Base-by-base conservation (phyloP, 306 rosid species). In the Trichosanthes truncata region DNA sequence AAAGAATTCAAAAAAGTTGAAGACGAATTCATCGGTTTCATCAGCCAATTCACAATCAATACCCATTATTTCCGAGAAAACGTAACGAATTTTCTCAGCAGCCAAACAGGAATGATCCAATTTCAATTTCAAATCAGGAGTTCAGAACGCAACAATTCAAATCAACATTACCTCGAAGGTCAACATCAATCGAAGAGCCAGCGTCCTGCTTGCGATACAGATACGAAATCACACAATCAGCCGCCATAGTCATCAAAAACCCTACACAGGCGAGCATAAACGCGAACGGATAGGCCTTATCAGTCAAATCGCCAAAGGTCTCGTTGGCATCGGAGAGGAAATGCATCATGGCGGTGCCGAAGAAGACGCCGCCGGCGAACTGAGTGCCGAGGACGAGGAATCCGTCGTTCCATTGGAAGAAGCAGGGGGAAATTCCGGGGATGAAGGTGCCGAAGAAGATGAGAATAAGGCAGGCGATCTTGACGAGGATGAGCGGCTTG, bases 281-380 rank as follows among this genome's bases (percentile, higher is more conserved):
- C 0, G 96, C 97, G 43, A 89, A 93, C 1, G 96, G 96, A 55
- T 91, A 93, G 45, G 84, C 76, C 46, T 79, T 84, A 1, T 59
- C 0, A 0, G 93, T 93, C 89, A 93, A 85, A 45, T 83, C 89
- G 79, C 7, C 78, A 61, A 93, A 93, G 36, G 85, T 87, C 83
- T 81, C 83, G 10, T 88, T 86, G 2, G 97, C 92, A 49, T 93
- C 98, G 9, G 88, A 86, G 7, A 89, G 87, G 81, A 93, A 91
- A 83, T 93, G 97, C 89, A 93, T 93, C 87, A 93, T 81, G 3
- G 96, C 91, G 15, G 98, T 93, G 3, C 93, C 96, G 68, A 93
- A 21, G 77, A 91, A 93, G 77, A 91, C 96, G 0, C 93, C 93
- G 0, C 93, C 97, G 1, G 96, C 91, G 33, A 93, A 91, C 79